Evolutionary conservation across 129 eudicot genomes (phyloP).

Genomic region (Rutidosis leptorrhynchoides): DNA sequence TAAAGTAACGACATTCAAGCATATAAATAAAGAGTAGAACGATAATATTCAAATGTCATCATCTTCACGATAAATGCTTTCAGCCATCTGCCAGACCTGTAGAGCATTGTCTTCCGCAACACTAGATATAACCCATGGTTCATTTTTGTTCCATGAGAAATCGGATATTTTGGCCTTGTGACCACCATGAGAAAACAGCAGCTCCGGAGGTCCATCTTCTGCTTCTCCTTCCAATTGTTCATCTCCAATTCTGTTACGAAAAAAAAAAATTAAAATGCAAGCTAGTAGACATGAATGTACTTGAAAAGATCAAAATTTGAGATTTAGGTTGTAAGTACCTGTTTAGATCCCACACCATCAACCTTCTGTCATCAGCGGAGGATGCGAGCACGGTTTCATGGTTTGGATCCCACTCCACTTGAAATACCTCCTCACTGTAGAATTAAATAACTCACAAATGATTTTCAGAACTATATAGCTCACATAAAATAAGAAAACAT

Average conservation of each 20-base stretch:
- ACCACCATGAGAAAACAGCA: constrained; percentile 94
- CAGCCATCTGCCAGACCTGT: constrained; percentile 82
- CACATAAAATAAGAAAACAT: background rate
- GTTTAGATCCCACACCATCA: constrained; percentile 99
- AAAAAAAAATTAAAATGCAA: background rate
- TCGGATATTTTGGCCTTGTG: constrained; percentile 95
- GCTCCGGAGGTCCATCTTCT: constrained; percentile 96
- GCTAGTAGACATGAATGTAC: background rate
- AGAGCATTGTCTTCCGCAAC: constrained; percentile 81
- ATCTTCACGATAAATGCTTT: constrained; percentile 70
- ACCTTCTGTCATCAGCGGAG: constrained; percentile 86
- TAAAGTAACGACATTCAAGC: constrained; percentile 51
- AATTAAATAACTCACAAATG: background rate
- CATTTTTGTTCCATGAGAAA: constrained; percentile 93
- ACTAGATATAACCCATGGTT: constrained; percentile 84
- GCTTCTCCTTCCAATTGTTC: constrained; percentile 99
- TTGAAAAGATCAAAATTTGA: background rate
- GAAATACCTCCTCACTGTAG: constrained; percentile 82
- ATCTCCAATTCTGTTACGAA: constrained; percentile 72
- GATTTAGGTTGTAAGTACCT: constrained; percentile 45
- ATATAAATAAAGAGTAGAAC: background rate
- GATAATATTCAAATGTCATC: constrained; percentile 35
- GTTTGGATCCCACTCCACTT: constrained; percentile 98
- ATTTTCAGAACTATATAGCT: background rate
- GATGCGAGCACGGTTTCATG: constrained; percentile 94